These are phyloP conservation scores for Ophiostoma tasmaniense DNA, from an alignment of 2,329 filamentous ascomycete genomes.

Conservation along the genomic window DNA sequence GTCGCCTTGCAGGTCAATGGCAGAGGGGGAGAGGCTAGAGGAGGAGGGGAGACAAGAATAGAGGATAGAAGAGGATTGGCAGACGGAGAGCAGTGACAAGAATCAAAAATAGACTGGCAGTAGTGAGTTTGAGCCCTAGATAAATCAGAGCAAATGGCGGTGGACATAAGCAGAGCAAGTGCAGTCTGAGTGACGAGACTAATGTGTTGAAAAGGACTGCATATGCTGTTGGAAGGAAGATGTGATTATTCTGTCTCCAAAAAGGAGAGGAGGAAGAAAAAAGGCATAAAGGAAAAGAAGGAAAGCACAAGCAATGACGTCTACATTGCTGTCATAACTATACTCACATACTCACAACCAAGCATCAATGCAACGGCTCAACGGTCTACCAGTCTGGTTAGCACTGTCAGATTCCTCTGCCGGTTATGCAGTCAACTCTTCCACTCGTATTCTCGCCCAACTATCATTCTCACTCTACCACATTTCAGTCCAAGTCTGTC, in stretches of 20 bases:
- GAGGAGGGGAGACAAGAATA: neutral
- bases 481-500: too few species aligned
- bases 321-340: neutral
- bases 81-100: neutral
- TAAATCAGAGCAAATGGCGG: neutral
- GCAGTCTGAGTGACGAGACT: neutral
- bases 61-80: neutral
- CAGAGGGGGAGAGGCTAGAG: neutral
- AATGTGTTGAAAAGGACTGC: neutral
- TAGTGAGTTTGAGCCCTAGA: neutral
- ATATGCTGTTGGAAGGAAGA: neutral
- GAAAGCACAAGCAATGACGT: neutral
- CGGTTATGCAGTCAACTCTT: neutral
- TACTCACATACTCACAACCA: neutral
- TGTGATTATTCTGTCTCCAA: neutral
- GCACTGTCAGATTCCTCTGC: neutral
- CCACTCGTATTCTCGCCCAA: neutral
- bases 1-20: neutral
- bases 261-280: neutral
- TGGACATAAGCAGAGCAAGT: neutral
- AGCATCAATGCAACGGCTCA: neutral
- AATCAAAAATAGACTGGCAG: neutral
- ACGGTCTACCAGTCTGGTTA: neutral
- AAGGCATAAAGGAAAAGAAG: conserved; percentile 8
- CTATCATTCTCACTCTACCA: neutral